Evolutionary conservation across 1,139 yeast genomes (phyloP).

Genomic region (Debaryomyces coudertii): DNA sequence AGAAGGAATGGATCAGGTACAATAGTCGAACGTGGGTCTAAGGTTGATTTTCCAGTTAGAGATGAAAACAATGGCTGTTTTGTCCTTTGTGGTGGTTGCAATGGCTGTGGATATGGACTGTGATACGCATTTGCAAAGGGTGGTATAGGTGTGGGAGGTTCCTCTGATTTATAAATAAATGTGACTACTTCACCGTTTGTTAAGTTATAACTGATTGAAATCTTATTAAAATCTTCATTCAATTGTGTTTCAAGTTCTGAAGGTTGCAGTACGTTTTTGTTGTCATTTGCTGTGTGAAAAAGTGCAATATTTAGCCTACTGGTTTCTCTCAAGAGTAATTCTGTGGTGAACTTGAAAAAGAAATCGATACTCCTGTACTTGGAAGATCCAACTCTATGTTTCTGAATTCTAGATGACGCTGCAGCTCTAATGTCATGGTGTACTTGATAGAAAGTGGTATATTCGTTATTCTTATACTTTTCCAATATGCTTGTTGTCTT

Average conservation of each 20-base stretch:
- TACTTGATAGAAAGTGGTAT: constrained; percentile 52
- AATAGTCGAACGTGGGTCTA: constrained; percentile 66
- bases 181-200: constrained; percentile 66
- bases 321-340: constrained; percentile 72
- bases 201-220: constrained; percentile 60
- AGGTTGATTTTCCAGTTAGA: constrained; percentile 59
- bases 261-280: constrained; percentile 13
- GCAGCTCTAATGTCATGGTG: constrained; percentile 78
- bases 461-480: constrained; percentile 31
- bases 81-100: constrained; percentile 29
- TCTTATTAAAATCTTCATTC: constrained; percentile 62
- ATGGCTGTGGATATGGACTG: constrained; percentile 26
- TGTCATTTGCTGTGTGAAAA: constrained; percentile 29
- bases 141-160: constrained; percentile 24
- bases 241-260: constrained; percentile 38
- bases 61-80: constrained; percentile 73
- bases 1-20: constrained; percentile 62
- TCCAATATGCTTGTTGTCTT: constrained; percentile 25
- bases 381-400: constrained; percentile 57
- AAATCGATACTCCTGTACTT: constrained; percentile 63
- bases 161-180: constrained; percentile 40
- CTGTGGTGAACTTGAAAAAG: constrained; percentile 71
- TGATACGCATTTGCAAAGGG: constrained; percentile 20
- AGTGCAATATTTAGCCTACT: constrained; percentile 39
- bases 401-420: constrained; percentile 51